These are phyloP conservation scores for Alternaria gansuensis DNA, from an alignment of 2,329 filamentous ascomycete genomes.

Conservation along the genomic window DNA sequence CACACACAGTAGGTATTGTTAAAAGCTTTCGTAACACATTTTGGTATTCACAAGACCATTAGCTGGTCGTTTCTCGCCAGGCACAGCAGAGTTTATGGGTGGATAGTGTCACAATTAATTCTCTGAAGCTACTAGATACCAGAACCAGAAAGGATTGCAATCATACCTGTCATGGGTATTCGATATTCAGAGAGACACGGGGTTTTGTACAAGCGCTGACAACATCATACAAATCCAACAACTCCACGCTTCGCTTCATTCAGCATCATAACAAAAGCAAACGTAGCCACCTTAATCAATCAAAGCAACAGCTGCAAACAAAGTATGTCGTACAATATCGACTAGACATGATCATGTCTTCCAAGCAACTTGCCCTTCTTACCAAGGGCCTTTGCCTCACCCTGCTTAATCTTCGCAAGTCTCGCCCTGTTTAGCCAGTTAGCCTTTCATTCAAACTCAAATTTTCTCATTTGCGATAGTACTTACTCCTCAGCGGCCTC, in stretches of 20 bases:
- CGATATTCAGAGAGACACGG: not conserved
- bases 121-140: not conserved
- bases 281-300: not conserved
- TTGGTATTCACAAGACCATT: not conserved
- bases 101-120: not conserved
- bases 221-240: conserved; percentile 1
- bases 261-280: not conserved
- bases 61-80: no score
- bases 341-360: conserved; percentile 29
- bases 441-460: not conserved
- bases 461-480: no score
- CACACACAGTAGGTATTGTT: not conserved
- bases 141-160: not conserved
- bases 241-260: conserved; percentile 7
- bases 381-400: conserved; percentile 69
- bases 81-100: not conserved
- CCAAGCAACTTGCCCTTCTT: conserved; percentile 76
- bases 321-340: not conserved
- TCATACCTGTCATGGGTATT: not conserved
- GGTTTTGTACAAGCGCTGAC: conserved; percentile 5
- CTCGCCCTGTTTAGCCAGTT: conserved; percentile 52
- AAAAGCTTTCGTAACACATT: no score
- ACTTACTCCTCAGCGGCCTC: conserved; percentile 62
- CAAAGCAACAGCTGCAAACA: not conserved
- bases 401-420: conserved; percentile 72